Percentiles rank a stretch among this genome's conserved stretches.
These are phyloP conservation scores for Rhododendron simsii DNA, from an alignment of 148 eudicot species.

Conservation along the genomic window DNA sequence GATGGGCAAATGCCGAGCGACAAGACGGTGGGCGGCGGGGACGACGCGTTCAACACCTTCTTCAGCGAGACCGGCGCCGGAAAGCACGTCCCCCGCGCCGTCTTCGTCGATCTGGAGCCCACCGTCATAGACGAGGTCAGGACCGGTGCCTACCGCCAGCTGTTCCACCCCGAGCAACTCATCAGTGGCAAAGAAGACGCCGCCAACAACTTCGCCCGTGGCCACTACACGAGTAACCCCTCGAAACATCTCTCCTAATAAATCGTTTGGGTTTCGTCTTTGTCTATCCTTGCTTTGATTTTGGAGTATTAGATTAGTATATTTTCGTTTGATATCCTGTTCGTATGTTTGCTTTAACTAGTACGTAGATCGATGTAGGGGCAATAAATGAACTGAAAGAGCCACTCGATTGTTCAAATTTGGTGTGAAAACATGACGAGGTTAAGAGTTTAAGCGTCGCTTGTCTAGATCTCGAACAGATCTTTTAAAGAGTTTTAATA, in stretches of 20 bases:
- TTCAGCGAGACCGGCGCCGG: conserved; percentile 14
- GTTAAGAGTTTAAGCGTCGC: no score
- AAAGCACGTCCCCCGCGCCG: conserved; percentile 7
- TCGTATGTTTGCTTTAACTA: no score
- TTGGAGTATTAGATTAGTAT: neutral
- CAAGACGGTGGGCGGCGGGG: conserved; percentile 12
- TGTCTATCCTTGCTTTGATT: neutral
- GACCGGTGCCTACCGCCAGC: conserved; percentile 10
- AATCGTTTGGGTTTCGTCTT: neutral
- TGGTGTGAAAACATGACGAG: no score
- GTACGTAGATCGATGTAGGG: no score
- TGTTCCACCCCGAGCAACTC: conserved; percentile 14
- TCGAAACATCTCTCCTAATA: no score
- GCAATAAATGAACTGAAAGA: no score
- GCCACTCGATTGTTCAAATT: no score
- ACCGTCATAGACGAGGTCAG: conserved; percentile 12
- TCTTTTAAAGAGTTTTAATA: no score
- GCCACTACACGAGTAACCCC: conserved; percentile 9
- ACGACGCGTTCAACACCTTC: conserved; percentile 10
- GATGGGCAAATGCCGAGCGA: conserved; percentile 16
- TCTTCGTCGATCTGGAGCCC: conserved; percentile 5
- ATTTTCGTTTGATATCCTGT: neutral
- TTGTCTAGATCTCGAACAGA: no score
- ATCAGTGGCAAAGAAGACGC: conserved; percentile 15
- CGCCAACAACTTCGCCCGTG: conserved; percentile 14